These are phyloP conservation scores for Diutina pseudorugosa DNA, from an alignment of 1,139 yeast genomes.

Conservation along the genomic window DNA sequence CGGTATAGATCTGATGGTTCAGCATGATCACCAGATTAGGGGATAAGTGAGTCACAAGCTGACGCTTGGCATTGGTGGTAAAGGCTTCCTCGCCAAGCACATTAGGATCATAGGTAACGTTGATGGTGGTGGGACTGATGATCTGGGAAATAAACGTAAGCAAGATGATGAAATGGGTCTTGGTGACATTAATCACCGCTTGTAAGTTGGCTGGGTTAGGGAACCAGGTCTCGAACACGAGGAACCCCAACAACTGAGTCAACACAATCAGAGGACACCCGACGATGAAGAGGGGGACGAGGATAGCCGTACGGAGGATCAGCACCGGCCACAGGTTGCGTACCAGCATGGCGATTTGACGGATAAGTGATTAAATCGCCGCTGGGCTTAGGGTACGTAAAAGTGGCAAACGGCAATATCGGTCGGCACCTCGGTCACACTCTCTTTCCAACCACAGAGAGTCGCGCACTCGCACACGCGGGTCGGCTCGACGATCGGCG, in stretches of 20 bases:
- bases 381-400: too few species aligned
- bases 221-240: constrained; percentile 11
- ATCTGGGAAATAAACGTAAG: constrained; percentile 31
- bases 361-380: too few species aligned
- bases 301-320: constrained; percentile 18
- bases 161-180: constrained; percentile 36
- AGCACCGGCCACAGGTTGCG: constrained; percentile 10
- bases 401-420: not conserved
- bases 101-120: constrained; percentile 28
- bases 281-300: constrained; percentile 23
- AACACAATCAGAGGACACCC: constrained; percentile 34
- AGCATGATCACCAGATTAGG: constrained; percentile 55
- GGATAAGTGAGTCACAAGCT: constrained; percentile 21
- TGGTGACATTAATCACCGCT: constrained; percentile 33
- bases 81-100: constrained; percentile 12
- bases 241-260: constrained; percentile 27
- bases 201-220: constrained; percentile 17
- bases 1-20: constrained; percentile 90
- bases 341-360: not conserved
- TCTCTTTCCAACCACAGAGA: too few species aligned
- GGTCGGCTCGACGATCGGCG: too few species aligned
- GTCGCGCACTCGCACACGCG: too few species aligned
- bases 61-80: constrained; percentile 12
- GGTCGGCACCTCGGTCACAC: too few species aligned
- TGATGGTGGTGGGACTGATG: constrained; percentile 28